phyloP scores from a whole-genome alignment of 1,284 basidiomycete species.

The Rugosomyces carneus region DNA sequence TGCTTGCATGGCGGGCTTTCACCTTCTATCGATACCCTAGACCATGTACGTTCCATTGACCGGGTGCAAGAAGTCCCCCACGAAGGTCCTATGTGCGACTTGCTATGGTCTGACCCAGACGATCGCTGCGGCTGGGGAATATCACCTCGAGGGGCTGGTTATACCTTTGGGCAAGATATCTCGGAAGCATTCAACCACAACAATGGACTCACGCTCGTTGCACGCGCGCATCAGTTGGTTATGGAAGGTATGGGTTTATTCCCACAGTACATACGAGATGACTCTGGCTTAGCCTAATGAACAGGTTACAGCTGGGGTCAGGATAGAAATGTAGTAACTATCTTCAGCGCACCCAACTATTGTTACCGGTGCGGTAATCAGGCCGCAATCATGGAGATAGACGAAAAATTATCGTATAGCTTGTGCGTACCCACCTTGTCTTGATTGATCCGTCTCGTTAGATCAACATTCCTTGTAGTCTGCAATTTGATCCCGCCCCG shows the following conservation, averaged over 20 bases:
- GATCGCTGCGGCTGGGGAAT: slow-evolving; percentile 99
- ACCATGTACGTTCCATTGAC: slow-evolving; percentile 94
- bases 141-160: slow-evolving; percentile 95
- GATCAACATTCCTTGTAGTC: slow-evolving; percentile 42
- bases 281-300: too few species aligned
- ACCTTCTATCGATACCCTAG: too few species aligned
- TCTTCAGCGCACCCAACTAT: slow-evolving; percentile 99
- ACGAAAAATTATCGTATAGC: slow-evolving; percentile 95
- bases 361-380: slow-evolving; percentile 97
- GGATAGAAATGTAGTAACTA: slow-evolving; percentile 93
- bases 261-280: too few species aligned
- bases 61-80: slow-evolving; percentile 99
- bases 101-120: slow-evolving; percentile 98
- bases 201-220: slow-evolving; percentile 93
- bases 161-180: slow-evolving; percentile 91
- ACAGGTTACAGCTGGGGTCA: slow-evolving; percentile 98
- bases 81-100: slow-evolving; percentile 97
- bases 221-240: slow-evolving; percentile 94
- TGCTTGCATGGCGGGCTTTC: slow-evolving; percentile 76
- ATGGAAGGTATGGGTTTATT: slow-evolving; percentile 99
- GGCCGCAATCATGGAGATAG: slow-evolving; percentile 99
- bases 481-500: slow-evolving; percentile 99
- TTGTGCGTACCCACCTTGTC: slow-evolving; percentile 54
- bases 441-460: slow-evolving; percentile 2
- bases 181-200: slow-evolving; percentile 86